phyloP scores from a whole-genome alignment of 2,329 filamentous ascomycete genomes.

The Passalora sequoiae region DNA sequence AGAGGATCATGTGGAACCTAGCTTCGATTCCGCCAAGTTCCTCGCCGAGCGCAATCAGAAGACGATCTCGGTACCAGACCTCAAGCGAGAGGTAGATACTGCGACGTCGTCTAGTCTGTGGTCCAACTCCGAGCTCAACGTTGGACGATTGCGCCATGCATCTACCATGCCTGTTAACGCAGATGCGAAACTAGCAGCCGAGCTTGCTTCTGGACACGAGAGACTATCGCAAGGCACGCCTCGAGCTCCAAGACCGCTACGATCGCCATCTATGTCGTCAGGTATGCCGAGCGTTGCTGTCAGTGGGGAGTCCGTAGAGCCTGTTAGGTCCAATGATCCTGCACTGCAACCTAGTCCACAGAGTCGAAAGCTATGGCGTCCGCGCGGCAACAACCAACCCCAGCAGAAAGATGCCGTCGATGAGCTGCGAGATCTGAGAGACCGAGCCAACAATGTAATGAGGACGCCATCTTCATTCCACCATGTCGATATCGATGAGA shows the following conservation, averaged over 20 bases:
- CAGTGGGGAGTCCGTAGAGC: constrained; percentile 26
- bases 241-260: constrained; percentile 18
- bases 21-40: constrained; percentile 6
- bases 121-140: constrained; percentile 18
- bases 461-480: not conserved
- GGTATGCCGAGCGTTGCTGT: constrained; percentile 27
- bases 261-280: constrained; percentile 29
- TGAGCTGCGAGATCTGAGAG: constrained; percentile 27
- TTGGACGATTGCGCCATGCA: constrained; percentile 9
- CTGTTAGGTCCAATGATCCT: constrained; percentile 23
- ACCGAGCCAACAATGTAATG: constrained; percentile 13
- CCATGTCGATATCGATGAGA: not conserved
- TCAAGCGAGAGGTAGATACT: constrained; percentile 11
- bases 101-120: constrained; percentile 18
- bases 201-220: not conserved
- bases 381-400: constrained; percentile 6
- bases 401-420: constrained; percentile 29
- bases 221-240: not conserved
- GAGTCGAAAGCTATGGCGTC: constrained; percentile 17
- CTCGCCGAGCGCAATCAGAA: constrained; percentile 21
- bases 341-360: constrained; percentile 12
- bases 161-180: constrained; percentile 15
- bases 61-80: constrained; percentile 24
- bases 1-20: constrained; percentile 3
- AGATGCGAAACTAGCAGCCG: constrained; percentile 1